These are phyloP conservation scores for Penicillium mononematosum DNA, from an alignment of 495 filamentous ascomycete species.

Conservation along the genomic window DNA sequence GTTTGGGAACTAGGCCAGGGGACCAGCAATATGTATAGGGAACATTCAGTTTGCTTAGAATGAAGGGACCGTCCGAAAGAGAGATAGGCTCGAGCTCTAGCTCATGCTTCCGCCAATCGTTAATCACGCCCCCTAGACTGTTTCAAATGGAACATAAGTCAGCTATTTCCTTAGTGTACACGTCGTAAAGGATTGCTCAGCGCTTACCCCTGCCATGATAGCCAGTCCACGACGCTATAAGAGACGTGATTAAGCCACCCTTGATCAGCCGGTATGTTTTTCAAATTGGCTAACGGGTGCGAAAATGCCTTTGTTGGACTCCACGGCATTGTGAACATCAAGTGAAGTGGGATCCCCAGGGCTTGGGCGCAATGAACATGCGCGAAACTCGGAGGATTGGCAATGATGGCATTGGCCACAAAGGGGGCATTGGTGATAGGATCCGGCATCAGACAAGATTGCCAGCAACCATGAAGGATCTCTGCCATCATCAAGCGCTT, in stretches of 20 bases:
- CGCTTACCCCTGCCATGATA: constrained; percentile 57
- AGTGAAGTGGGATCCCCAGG: constrained; percentile 49
- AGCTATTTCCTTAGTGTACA: neutral
- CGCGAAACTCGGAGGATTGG: constrained; percentile 59
- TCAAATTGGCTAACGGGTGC: constrained; percentile 50
- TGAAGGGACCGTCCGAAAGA: constrained; percentile 15
- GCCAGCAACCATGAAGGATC: constrained; percentile 57
- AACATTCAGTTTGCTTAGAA: constrained; percentile 23
- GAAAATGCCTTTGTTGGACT: constrained; percentile 49
- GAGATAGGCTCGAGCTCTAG: constrained; percentile 46
- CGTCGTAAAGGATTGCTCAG: neutral
- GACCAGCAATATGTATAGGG: constrained; percentile 56
- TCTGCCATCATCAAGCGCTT: constrained; percentile 44
- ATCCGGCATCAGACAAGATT: constrained; percentile 49
- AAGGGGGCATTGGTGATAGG: constrained; percentile 51
- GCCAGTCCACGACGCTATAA: constrained; percentile 52
- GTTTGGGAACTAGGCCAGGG: constrained; percentile 26
- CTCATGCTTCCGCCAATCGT: constrained; percentile 39
- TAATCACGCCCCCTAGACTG: constrained; percentile 52
- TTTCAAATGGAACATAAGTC: neutral
- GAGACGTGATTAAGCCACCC: constrained; percentile 50
- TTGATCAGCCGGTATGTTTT: constrained; percentile 39
- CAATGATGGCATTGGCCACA: constrained; percentile 57
- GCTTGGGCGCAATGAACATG: constrained; percentile 51
- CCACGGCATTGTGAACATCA: constrained; percentile 61